Evolutionary conservation across 2,329 filamentous ascomycete genomes (phyloP).

Genomic region (Gnomoniopsis sp.): DNA sequence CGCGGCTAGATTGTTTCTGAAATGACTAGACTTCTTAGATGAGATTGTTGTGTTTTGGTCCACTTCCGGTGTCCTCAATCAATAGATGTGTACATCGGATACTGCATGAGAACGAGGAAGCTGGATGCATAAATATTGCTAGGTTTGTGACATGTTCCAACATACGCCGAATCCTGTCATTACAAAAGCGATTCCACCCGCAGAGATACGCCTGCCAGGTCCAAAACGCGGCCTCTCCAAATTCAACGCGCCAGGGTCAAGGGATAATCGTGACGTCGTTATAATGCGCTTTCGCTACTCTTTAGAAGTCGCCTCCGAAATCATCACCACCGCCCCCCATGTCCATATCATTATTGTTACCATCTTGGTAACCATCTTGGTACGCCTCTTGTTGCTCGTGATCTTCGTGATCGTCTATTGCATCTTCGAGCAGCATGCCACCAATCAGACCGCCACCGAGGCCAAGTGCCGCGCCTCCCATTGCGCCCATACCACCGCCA

Average conservation of each 20-base stretch:
- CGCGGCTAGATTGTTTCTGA: background rate
- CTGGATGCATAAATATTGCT: background rate
- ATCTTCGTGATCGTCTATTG: conserved; percentile 57
- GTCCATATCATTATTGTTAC: conserved; percentile 32
- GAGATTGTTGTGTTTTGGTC: background rate
- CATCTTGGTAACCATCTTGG: conserved; percentile 45
- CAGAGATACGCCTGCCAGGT: too few species aligned
- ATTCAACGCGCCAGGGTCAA: background rate
- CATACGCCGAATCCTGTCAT: too few species aligned
- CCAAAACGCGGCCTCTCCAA: too few species aligned
- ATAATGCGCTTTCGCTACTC: background rate
- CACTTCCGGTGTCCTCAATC: background rate
- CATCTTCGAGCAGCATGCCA: conserved; percentile 67
- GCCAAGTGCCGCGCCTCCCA: conserved; percentile 73
- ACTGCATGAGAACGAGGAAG: background rate
- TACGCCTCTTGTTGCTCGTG: conserved; percentile 48
- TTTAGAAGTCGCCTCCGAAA: conserved; percentile 28
- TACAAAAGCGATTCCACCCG: too few species aligned
- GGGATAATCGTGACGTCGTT: conserved; percentile 3
- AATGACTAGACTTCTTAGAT: background rate
- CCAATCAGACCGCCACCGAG: conserved; percentile 78
- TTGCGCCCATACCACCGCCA: conserved; percentile 56
- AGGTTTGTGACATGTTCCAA: background rate
- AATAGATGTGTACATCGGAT: too few species aligned
- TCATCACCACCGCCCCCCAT: conserved; percentile 33